Base-by-base conservation (phyloP, 805 yeast genomes). In the Candida sonorensis region DNA sequence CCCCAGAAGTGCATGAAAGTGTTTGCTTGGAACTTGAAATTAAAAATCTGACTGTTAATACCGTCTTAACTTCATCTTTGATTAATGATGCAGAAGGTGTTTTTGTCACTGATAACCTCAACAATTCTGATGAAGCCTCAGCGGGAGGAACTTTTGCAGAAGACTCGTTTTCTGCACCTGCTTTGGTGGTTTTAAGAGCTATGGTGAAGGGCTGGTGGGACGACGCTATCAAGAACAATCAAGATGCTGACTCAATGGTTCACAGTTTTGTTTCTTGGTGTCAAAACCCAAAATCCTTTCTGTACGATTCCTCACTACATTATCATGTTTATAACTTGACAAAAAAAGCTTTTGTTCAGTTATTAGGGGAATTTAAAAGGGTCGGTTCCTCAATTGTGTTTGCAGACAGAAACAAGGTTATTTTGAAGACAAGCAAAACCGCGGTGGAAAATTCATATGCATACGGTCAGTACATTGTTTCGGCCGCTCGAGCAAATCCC, bases 171-270 rank as follows among this genome's bases (percentile, higher is more conserved):
- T 80, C 88, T 9, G 69, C 77, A 0, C 74, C 82, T 1, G 83
- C 96, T 2, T 63, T 92, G 40, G 55, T 66, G 8, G 81, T 81
- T 2, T 64, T 92, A 35, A 72, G 94, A 49, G 55, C 68, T 7
- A 62, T 92, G 70, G 81, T 92, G 10, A 85, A 81, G 47, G 76
- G 69, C 20, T 86, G 96, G 96, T 90, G 97, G 95, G 94, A 86
- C 48, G 81, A 77, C 48, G 97, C 96, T 0, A 59, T 83, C 34
- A 62, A 64, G 14, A 75, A 74, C 34, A 72, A 81, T 44, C 44
- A 64, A 7, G 76, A 79, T 37, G 95, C 96, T 0, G 97, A 88
- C 53, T 64, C 83, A 1, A 71, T 88, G 72, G 80, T 87, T 40
- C 84, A 84, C 46, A 70, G 77, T 17, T 77, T 90, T 52, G 81